A percentile compares a stretch with the other conserved stretches of the same genome.
phyloP scores from a whole-genome alignment of 2,329 filamentous ascomycete genomes.

The Diatrype stigma region DNA sequence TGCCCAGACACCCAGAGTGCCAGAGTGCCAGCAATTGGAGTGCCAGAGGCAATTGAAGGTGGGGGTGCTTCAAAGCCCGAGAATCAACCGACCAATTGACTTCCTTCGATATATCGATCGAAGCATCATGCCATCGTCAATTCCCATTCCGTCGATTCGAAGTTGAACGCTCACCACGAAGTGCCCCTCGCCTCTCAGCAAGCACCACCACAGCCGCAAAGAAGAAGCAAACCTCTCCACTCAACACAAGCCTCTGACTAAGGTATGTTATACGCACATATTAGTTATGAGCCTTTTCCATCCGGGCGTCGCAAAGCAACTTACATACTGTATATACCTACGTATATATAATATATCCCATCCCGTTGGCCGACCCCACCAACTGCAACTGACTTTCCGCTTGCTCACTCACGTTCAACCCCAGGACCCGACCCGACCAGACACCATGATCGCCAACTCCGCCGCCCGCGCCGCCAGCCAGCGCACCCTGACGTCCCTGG shows the following conservation, averaged over 20 bases:
- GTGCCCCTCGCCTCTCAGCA: background rate
- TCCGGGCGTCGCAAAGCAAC: too few species aligned
- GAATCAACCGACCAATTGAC: background rate
- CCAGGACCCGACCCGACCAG: background rate
- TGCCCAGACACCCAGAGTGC: too few species aligned
- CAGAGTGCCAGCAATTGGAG: too few species aligned
- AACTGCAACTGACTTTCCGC: too few species aligned
- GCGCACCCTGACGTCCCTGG: constrained; percentile 55
- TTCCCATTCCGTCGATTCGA: background rate
- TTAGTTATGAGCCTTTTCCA: too few species aligned
- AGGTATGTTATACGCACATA: background rate
- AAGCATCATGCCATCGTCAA: background rate
- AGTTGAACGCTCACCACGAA: background rate
- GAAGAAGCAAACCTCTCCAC: background rate
- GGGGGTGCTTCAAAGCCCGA: background rate
- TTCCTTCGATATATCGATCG: background rate
- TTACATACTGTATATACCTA: too few species aligned
- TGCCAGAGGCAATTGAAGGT: too few species aligned
- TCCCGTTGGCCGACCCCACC: too few species aligned
- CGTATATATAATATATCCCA: too few species aligned
- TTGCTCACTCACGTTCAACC: too few species aligned
- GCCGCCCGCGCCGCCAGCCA: constrained; percentile 56
- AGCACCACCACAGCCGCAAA: background rate
- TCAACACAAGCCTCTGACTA: background rate
- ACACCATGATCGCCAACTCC: constrained; percentile 67